Evolutionary conservation across 331 rosid species (phyloP).

Genomic region (Cydonia oblonga): DNA sequence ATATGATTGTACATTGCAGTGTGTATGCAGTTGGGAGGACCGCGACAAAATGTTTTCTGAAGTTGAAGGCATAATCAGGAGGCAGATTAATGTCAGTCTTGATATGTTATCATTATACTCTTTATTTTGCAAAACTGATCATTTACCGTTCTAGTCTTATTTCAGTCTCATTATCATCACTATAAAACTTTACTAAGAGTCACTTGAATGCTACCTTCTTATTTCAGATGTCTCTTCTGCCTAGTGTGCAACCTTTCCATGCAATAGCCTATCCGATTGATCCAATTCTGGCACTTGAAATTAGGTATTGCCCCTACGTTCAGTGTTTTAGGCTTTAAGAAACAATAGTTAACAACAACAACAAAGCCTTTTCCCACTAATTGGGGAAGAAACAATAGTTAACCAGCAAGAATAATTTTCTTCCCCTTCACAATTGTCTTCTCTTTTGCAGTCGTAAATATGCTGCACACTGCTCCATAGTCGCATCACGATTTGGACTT

Average conservation of each 20-base stretch:
- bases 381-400: too few species aligned
- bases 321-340: too few species aligned
- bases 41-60: constrained; percentile 85
- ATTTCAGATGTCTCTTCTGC: constrained; percentile 84
- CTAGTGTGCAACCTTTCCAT: constrained; percentile 99
- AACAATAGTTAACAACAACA: too few species aligned
- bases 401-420: not conserved
- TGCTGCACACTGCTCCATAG: constrained; percentile 89
- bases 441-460: constrained; percentile 61
- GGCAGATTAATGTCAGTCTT: constrained; percentile 77
- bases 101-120: not conserved
- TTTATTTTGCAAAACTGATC: not conserved
- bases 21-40: constrained; percentile 97
- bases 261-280: constrained; percentile 98
- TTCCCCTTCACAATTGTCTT: not conserved
- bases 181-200: not conserved
- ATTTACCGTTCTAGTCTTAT: not conserved
- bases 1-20: constrained; percentile 29
- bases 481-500: constrained; percentile 84
- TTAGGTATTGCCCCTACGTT: constrained; percentile 42
- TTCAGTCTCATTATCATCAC: not conserved
- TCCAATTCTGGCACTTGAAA: constrained; percentile 84
- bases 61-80: constrained; percentile 85
- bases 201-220: constrained; percentile 4
- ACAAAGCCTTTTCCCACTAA: too few species aligned